phyloP scores from a whole-genome alignment of 2,329 filamentous ascomycete genomes.

The Ampelomyces quisqualis region DNA sequence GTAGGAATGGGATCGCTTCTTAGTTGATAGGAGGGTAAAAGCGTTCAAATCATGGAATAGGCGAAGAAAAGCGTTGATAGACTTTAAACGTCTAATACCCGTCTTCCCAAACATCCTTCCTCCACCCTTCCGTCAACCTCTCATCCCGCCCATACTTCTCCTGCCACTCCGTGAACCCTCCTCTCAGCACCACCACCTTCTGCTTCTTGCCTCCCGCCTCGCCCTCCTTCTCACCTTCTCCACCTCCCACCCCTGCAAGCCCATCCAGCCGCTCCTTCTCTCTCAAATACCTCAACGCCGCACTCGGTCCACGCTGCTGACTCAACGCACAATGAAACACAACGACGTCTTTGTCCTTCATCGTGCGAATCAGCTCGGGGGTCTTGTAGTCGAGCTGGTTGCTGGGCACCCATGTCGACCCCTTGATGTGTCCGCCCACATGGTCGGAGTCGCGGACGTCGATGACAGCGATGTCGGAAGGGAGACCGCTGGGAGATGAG shows the following conservation, averaged over 20 bases:
- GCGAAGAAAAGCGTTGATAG: too few species aligned
- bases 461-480: conserved; percentile 64
- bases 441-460: conserved; percentile 92
- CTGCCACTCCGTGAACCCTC: conserved; percentile 88
- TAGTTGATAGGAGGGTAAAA: not conserved
- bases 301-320: conserved; percentile 84
- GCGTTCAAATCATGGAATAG: not conserved
- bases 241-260: conserved; percentile 19
- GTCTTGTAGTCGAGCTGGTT: conserved; percentile 71
- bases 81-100: conserved; percentile 27
- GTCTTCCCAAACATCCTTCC: conserved; percentile 79
- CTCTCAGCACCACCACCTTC: conserved; percentile 76
- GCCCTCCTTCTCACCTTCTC: conserved; percentile 18
- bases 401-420: conserved; percentile 74
- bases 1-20: not conserved
- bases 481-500: conserved; percentile 9
- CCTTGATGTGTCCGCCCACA: conserved; percentile 84
- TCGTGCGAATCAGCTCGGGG: conserved; percentile 76
- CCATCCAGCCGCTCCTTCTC: conserved; percentile 60
- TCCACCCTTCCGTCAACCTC: conserved; percentile 78
- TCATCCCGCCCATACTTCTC: conserved; percentile 76
- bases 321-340: conserved; percentile 94
- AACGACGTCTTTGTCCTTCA: conserved; percentile 76
- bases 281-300: conserved; percentile 76
- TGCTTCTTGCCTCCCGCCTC: conserved; percentile 52